These are phyloP conservation scores for Salicornia ramosissima DNA, from an alignment of 148 eudicot species.

Conservation along the genomic window DNA sequence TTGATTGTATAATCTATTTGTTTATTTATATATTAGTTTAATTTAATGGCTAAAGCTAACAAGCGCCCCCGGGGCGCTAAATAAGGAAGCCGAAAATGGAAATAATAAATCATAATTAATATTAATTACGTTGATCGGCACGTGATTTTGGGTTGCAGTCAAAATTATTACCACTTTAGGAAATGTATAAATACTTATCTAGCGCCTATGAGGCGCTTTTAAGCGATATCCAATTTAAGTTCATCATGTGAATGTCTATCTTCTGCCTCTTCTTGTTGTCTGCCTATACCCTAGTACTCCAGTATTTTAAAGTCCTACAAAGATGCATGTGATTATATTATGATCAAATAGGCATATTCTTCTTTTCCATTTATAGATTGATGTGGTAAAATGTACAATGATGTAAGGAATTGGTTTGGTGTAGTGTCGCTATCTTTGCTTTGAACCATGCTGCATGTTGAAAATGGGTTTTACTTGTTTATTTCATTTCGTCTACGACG, in stretches of 20 bases:
- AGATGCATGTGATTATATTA: slow-evolving; percentile 21
- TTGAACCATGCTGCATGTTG: not conserved
- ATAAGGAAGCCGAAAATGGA: too few species aligned
- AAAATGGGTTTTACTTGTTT: not conserved
- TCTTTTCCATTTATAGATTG: not conserved
- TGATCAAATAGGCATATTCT: slow-evolving; percentile 11
- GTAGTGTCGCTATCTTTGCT: slow-evolving; percentile 1
- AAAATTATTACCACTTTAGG: too few species aligned
- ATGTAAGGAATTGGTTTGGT: slow-evolving; percentile 4
- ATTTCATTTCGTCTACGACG: not conserved
- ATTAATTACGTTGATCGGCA: too few species aligned
- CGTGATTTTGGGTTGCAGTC: too few species aligned
- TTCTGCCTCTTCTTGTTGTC: slow-evolving; percentile 11
- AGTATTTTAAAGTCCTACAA: not conserved
- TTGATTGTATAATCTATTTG: not conserved
- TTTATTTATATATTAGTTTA: not conserved
- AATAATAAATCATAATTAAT: too few species aligned
- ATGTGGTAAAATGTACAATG: not conserved
- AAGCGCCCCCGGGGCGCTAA: too few species aligned
- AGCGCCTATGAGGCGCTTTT: too few species aligned
- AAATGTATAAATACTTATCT: too few species aligned
- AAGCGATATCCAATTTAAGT: too few species aligned
- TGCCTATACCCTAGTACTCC: not conserved
- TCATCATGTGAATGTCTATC: slow-evolving; percentile 15
- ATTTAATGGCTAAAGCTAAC: too few species aligned